Percentiles rank a stretch among this genome's conserved stretches.
Conservation (phyloP, 2,329 filamentous ascomycete species). For the Fusarium sp. region DNA sequence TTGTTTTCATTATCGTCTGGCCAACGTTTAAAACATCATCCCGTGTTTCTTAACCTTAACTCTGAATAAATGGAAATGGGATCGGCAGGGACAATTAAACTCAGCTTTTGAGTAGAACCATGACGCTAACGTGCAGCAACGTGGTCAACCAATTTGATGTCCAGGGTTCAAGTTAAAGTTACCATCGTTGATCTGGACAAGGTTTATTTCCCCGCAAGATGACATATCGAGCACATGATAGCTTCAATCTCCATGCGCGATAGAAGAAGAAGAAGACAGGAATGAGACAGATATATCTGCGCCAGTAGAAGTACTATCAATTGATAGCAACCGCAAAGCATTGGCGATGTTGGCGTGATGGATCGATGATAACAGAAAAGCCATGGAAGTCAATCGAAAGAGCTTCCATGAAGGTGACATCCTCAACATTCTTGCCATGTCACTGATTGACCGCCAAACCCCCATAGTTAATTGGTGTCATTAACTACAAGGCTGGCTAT, state of each 20-base stretch:
- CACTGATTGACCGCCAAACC: not conserved
- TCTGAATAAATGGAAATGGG: not conserved
- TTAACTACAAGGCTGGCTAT: not conserved
- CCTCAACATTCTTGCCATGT: not conserved
- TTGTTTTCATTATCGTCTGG: not conserved
- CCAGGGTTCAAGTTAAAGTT: slow-evolving; percentile 1
- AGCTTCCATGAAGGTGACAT: not conserved
- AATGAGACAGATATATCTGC: not conserved
- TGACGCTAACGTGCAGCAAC: slow-evolving; percentile 35
- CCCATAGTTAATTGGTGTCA: not conserved
- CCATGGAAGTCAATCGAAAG: slow-evolving; percentile 2
- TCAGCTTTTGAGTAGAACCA: slow-evolving; percentile 26
- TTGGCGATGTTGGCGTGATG: not conserved
- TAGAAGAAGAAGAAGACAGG: not conserved
- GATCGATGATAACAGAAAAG: not conserved
- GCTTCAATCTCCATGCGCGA: not conserved
- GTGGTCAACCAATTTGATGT: not conserved
- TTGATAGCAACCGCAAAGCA: not conserved
- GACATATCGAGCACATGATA: not conserved
- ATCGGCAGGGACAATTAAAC: slow-evolving; percentile 23
- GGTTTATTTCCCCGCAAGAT: slow-evolving; percentile 12
- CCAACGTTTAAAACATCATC: not conserved
- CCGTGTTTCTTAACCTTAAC: not conserved
- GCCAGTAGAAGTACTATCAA: not conserved
- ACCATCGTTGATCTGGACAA: not conserved